A percentile compares a stretch with the other conserved stretches of the same genome.
phyloP scores from a whole-genome alignment of 2,329 filamentous ascomycete species.

The Talaromyces sp. region DNA sequence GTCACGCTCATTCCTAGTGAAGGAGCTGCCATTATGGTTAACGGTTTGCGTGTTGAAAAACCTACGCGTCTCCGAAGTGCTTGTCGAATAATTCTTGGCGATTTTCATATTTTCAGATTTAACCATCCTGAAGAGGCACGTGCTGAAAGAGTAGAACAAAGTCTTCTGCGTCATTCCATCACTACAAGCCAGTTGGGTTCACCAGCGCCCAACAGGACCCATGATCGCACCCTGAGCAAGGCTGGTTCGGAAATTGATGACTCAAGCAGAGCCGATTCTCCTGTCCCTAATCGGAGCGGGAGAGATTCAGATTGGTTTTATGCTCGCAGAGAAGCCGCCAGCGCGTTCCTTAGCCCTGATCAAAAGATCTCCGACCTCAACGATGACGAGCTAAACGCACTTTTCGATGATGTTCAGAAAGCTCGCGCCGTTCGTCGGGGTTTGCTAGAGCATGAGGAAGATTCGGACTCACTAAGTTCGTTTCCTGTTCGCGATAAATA shows the following conservation, averaged over 20 bases:
- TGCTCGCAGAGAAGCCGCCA: conserved; percentile 86
- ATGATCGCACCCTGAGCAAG: conserved; percentile 76
- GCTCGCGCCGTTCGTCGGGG: conserved; percentile 79
- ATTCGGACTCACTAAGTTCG: conserved; percentile 81
- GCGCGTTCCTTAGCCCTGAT: conserved; percentile 80
- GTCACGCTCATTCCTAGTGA: conserved; percentile 88
- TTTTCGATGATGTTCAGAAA: conserved; percentile 90
- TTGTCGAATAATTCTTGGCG: conserved; percentile 89
- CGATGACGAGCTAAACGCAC: conserved; percentile 86
- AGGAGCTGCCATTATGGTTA: conserved; percentile 97
- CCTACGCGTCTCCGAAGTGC: conserved; percentile 83
- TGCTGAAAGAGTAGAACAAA: conserved; percentile 84
- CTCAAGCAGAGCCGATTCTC: conserved; percentile 73
- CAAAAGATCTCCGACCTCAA: conserved; percentile 85
- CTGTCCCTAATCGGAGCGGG: conserved; percentile 59
- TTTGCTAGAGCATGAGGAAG: conserved; percentile 59
- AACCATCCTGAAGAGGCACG: conserved; percentile 95
- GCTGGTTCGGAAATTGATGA: conserved; percentile 70
- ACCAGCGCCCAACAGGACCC: conserved; percentile 58
- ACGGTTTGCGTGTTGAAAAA: conserved; percentile 82
- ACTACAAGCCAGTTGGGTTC: conserved; percentile 59
- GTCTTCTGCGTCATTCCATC: conserved; percentile 76
- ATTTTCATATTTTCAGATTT: conserved; percentile 98
- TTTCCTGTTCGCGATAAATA: conserved; percentile 91
- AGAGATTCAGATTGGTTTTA: conserved; percentile 93